Conservation (phyloP, 192 early-diverging fungal genomes). For the Coemansia sp. region DNA sequence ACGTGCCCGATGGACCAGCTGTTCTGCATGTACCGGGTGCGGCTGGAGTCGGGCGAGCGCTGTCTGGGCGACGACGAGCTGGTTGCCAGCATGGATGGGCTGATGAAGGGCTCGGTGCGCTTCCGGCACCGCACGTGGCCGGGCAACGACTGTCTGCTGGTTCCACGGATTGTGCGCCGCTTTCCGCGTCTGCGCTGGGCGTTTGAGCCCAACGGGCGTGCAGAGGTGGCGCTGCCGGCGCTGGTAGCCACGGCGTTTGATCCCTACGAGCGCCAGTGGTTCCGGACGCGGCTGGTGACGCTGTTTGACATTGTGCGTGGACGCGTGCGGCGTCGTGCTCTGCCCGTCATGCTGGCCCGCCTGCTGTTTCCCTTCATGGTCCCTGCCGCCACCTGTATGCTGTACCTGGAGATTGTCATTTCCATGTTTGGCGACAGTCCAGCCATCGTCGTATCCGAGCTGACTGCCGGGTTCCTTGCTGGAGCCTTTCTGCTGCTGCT, state of each 20-base stretch:
- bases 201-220: constrained; percentile 49
- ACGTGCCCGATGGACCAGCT: constrained; percentile 45
- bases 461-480: constrained; percentile 42
- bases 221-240: constrained; percentile 30
- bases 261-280: constrained; percentile 50
- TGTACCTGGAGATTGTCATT: constrained; percentile 51
- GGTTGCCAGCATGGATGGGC: constrained; percentile 34
- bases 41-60: constrained; percentile 25
- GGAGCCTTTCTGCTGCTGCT: constrained; percentile 33
- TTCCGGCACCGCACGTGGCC: constrained; percentile 48
- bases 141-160: constrained; percentile 50
- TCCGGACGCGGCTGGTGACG: constrained; percentile 42
- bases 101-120: constrained; percentile 45
- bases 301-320: constrained; percentile 41
- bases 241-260: constrained; percentile 33
- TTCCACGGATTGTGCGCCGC: constrained; percentile 33
- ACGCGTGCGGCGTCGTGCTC: constrained; percentile 29
- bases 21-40: constrained; percentile 50
- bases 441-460: constrained; percentile 48
- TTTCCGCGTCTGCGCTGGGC: constrained; percentile 41
- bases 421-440: constrained; percentile 50
- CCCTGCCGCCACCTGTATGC: constrained; percentile 49
- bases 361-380: constrained; percentile 36
- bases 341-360: constrained; percentile 36
- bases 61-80: constrained; percentile 48